Evolutionary conservation across 1,139 yeast genomes (phyloP), one percentile per base, ranked within the genome.

Genomic region (Yamadazyma sp.): DNA sequence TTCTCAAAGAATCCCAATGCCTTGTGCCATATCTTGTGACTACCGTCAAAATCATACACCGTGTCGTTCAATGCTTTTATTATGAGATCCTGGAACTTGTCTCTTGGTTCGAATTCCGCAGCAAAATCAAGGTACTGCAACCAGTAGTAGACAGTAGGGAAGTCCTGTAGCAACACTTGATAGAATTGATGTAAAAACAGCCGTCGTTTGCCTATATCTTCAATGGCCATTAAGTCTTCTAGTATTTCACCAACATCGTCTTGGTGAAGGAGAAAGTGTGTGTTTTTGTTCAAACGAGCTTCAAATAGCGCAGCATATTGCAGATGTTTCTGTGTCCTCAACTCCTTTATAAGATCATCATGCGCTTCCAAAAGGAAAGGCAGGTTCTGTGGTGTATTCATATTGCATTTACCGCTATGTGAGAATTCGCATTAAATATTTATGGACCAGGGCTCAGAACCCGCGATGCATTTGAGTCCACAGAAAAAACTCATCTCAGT

Each of bases 11-110:
- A 49, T 4, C 43, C 39, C 5, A 64, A 32, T 4, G 59, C 46
- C 6, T 52, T 43, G 11, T 54, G 45, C 76, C 79, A 76, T 2
- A 75, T 50, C 14, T 40, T 34, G 29, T 61, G 53, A 33, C 73
- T 60, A 15, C 59, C 51, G n/a, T 51, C 52, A 35, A 60, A 67
- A 39, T 72, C 75, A 41, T 62, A 29, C 11, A 54, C 59, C 2
- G 65, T 61, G 7, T 57, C 59, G 1, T 51, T 44, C 33, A 67
- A 49, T 8, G 67, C 64, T 8, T 41, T 40, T 3, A 51, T 46
- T 22, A 58, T 49, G 37, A 41, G 24, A 11, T 38, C 45, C 28
- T 52, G 43, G 16, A 53, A 46, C 17, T 39, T 39, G 14, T 40
- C 38, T 7, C 32, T 33, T 8, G 34, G 14, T 10, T 39, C 36